These are phyloP conservation scores for Thinopyrum elongatum DNA, from an alignment of 176 grass and related monocot genomes.

Conservation along the genomic window DNA sequence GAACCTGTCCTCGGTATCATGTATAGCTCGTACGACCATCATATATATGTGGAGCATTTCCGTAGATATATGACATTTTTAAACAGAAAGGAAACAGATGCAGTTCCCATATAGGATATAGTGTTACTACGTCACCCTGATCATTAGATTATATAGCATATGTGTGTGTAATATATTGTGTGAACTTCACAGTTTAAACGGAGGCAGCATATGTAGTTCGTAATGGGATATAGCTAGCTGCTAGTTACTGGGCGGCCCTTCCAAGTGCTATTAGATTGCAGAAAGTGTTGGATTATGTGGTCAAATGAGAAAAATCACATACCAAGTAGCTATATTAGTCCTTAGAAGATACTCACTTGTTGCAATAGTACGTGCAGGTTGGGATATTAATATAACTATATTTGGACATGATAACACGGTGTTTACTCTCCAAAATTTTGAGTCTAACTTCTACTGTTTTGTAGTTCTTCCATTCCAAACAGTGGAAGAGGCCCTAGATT, in stretches of 20 bases:
- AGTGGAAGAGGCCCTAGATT: slow-evolving; percentile 23
- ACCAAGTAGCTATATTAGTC: background rate
- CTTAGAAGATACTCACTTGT: background rate
- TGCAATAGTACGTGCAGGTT: background rate
- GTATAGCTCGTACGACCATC: background rate
- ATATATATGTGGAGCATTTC: background rate
- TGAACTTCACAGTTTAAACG: slow-evolving; percentile 1
- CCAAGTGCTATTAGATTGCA: background rate
- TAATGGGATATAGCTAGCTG: background rate
- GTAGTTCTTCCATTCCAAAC: slow-evolving; percentile 22
- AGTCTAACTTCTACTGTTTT: background rate
- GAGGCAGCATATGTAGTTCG: background rate
- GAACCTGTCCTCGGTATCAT: background rate
- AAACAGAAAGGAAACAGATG: background rate
- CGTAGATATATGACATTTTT: background rate
- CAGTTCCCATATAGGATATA: background rate
- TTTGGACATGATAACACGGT: background rate
- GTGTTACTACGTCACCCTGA: background rate
- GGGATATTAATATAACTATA: background rate
- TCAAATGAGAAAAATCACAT: slow-evolving; percentile 8
- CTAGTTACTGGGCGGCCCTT: background rate
- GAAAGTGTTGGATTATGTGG: background rate
- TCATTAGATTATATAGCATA: background rate
- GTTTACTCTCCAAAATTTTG: background rate
- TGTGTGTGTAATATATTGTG: background rate